Percentiles rank a stretch among this genome's conserved stretches.
phyloP scores from a whole-genome alignment of 495 filamentous ascomycete species.

The Aspergillus homomorphus region DNA sequence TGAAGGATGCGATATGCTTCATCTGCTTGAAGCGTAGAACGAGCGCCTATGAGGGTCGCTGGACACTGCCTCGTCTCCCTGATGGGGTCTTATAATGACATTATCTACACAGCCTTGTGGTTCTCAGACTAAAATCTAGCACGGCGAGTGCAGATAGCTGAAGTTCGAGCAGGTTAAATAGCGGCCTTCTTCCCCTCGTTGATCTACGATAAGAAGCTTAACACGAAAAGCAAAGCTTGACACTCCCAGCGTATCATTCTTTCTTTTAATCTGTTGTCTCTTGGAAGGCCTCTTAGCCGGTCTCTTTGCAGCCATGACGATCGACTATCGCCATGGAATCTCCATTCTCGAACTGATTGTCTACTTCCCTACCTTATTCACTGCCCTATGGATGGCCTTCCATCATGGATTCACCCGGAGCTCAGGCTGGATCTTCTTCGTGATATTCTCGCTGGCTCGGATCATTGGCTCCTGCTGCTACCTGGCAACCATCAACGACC shows the following conservation, averaged over 20 bases:
- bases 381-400: slow-evolving; percentile 33
- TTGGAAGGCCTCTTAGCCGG: background rate
- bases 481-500: slow-evolving; percentile 34
- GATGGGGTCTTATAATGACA: background rate
- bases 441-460: slow-evolving; percentile 36
- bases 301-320: background rate
- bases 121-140: background rate
- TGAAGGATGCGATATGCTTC: background rate
- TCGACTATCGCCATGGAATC: slow-evolving; percentile 33
- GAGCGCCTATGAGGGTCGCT: background rate
- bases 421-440: slow-evolving; percentile 36
- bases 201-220: background rate
- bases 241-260: background rate
- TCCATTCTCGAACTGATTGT: slow-evolving; percentile 35
- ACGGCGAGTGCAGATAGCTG: background rate
- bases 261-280: background rate
- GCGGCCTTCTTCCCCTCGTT: background rate
- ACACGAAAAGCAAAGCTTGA: no score
- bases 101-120: background rate
- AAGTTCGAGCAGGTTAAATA: background rate
- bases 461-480: slow-evolving; percentile 35
- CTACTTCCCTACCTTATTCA: slow-evolving; percentile 31
- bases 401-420: slow-evolving; percentile 37
- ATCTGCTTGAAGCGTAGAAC: background rate
- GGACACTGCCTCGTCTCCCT: background rate